A percentile compares a stretch with the other conserved stretches of the same genome.
Evolutionary conservation across 768 basidiomycete species (phyloP).

Genomic region (Dioszegia crocea): DNA sequence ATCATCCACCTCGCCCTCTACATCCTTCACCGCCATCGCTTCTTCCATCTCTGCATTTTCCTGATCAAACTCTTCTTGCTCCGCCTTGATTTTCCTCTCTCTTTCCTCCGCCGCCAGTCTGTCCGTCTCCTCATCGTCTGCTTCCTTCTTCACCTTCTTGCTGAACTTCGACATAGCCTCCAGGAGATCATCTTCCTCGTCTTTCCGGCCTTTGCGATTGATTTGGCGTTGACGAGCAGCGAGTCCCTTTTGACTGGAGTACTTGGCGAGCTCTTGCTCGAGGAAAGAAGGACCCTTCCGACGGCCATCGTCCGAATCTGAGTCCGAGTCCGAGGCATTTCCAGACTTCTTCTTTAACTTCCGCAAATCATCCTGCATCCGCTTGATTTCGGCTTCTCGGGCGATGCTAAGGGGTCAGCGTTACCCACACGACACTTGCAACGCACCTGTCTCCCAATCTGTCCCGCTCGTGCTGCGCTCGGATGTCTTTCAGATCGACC

Average conservation of each 20-base stretch:
- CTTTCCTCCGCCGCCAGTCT: conserved; percentile 10
- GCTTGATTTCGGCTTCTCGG: conserved; percentile 53
- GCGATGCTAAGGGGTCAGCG: conserved; percentile 46
- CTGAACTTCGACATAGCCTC: conserved; percentile 41
- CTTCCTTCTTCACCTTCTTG: conserved; percentile 26
- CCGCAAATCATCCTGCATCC: conserved; percentile 81
- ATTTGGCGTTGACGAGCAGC: conserved; percentile 55
- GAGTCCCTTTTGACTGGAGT: conserved; percentile 61
- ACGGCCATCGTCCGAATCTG: conserved; percentile 50
- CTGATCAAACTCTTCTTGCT: conserved; percentile 6
- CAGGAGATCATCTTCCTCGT: conserved; percentile 47
- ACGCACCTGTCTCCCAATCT: conserved; percentile 61
- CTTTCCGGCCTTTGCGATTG: conserved; percentile 60
- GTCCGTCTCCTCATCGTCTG: conserved; percentile 16
- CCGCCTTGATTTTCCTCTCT: neutral
- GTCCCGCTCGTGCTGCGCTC: conserved; percentile 70
- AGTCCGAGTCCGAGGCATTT: conserved; percentile 63
- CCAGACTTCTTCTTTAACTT: conserved; percentile 61
- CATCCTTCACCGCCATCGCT: conserved; percentile 16
- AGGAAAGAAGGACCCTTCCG: conserved; percentile 60
- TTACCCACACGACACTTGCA: neutral
- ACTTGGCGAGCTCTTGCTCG: conserved; percentile 76
- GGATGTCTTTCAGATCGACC: conserved; percentile 48
- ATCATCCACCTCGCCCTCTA: conserved; percentile 49
- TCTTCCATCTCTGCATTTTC: conserved; percentile 7